Evolutionary conservation across 2,329 filamentous ascomycete species (phyloP), one percentile per base, ranked within the genome.

Genomic region (Monilinia polystroma): DNA sequence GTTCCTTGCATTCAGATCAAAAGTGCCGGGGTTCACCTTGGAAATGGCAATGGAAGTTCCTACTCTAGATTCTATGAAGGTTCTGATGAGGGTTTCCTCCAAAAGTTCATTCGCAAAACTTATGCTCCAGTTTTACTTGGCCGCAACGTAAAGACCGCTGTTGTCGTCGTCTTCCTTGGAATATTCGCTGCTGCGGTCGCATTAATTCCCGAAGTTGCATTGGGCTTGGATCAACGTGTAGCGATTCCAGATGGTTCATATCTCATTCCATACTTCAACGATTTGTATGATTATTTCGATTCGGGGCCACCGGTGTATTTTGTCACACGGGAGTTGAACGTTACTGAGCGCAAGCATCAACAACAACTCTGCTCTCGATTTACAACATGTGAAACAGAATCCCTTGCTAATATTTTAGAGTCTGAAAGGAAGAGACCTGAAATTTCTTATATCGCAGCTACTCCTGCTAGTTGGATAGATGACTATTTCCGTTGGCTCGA

Each of bases 401-500:
- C 93, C 0, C 81, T 99, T 4, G 87, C 92, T 51, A 97, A 97
- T 74, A 88, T 97, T 1, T 83, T 99, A 5, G 96, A 99, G 76
- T 91, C 95, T 72, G 96, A 99, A 79, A 88, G 95, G 14, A 98
- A 97, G 80, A 87, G 95, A 49, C 85, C 93, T 0, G 86, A 96
- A 8, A 83, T 94, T 1, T 97, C 93, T 0, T 98, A 93, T 77
- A 92, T 99, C 71, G 85, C 92, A 8, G 89, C 93, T 12, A 90
- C 93, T 0, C 89, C 94, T 0, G 95, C 96, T 3, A 97, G 91
- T 77, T 99, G 95, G 95, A 85, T 99, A 23, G 95, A 99, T 71
- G 95, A 99, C 76, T 98, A 92, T 79, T 92, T 98, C 79, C 85
- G 92, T 68, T 99, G 95, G 94, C 81, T 98, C n/a, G 96, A 98